Conservation (phyloP, 2,329 filamentous ascomycete species). For the Pyricularia sp. region DNA sequence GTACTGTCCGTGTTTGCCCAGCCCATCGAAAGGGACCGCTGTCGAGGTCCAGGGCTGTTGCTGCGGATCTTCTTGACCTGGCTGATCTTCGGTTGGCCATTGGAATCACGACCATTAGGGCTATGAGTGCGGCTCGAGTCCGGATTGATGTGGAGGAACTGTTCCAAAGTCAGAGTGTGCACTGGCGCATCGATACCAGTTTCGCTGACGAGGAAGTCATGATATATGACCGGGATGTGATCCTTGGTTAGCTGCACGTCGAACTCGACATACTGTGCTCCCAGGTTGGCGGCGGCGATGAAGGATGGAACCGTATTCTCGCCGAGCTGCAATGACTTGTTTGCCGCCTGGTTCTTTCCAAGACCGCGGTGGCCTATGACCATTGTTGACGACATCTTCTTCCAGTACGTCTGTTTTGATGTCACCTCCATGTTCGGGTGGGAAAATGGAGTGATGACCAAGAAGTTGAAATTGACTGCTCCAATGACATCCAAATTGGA, state of each 20-base stretch:
- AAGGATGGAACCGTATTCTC: slow-evolving; percentile 96
- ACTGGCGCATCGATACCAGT: slow-evolving; percentile 95
- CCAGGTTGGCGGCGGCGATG: slow-evolving; percentile 87
- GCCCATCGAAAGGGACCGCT: slow-evolving; percentile 44
- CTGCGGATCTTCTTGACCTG: slow-evolving; percentile 15
- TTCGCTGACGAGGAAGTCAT: slow-evolving; percentile 95
- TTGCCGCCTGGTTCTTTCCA: slow-evolving; percentile 77
- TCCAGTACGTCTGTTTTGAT: slow-evolving; percentile 91
- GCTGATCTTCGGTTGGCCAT: slow-evolving; percentile 4
- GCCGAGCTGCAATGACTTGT: slow-evolving; percentile 81
- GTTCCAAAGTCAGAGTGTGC: slow-evolving; percentile 85
- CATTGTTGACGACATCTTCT: slow-evolving; percentile 80
- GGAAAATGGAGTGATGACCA: slow-evolving; percentile 85
- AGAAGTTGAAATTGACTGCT: slow-evolving; percentile 90
- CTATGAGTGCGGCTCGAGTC: slow-evolving; percentile 24
- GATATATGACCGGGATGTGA: slow-evolving; percentile 94
- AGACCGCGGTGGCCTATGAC: slow-evolving; percentile 60
- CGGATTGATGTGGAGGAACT: slow-evolving; percentile 79
- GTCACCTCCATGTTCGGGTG: slow-evolving; percentile 91
- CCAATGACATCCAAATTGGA: slow-evolving; percentile 83
- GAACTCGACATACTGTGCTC: slow-evolving; percentile 61
- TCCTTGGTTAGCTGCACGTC: slow-evolving; percentile 99
- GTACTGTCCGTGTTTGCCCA: slow-evolving; percentile 19
- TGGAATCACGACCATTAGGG: slow-evolving; percentile 16
- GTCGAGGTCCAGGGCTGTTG: slow-evolving; percentile 18